Base-by-base conservation (phyloP, 805 yeast species). In the Candida endomychidarum region DNA sequence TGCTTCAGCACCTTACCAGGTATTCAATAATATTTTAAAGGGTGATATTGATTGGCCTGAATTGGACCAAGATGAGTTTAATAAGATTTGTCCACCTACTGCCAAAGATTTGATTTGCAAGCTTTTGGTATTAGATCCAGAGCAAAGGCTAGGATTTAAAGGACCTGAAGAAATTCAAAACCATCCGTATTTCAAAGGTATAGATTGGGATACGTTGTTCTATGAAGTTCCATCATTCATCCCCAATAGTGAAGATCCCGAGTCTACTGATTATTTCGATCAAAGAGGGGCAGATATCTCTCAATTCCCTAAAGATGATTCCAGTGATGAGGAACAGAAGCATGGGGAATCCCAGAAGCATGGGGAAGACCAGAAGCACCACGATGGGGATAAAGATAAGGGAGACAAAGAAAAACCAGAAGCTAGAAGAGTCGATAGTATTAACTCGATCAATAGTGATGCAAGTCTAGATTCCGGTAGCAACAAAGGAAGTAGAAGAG, bases 241-340 rank as follows among this genome's bases (percentile, higher is more conserved):
- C 6, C 99, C 99, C 0, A 65, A 67, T 9, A 65, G 77, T 7
- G 86, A 81, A 5, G 75, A 87, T 51, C 96, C 96, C 0, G 95
- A 86, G 52, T 81, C 81, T 34, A 90, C 97, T 0, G 95, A 88
- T 38, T 91, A 93, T 56, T 93, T 91, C 61, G 99, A 93, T 52
- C 50, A 74, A 4, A 77, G 99, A 52, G 99, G 99, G 3, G 98
- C 96, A 0, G 80, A 74, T 8, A 63, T 86, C 53, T 70, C 77
- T 4, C 77, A 75, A 39, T 83, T 86, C 42, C 81, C 84, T 0
- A 54, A 62, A 33, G 74, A 69, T 29, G 77, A 70, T 28, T 67
- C 64, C 11, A 63, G 58, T 23, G 60, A 56, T 6, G 61, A 61
- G 3, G 54, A 57, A 5, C 44, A 42, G 11, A 41, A 40, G 9